Evolutionary conservation across 2,329 filamentous ascomycete genomes (phyloP).

Genomic region (Fusarium sp.): DNA sequence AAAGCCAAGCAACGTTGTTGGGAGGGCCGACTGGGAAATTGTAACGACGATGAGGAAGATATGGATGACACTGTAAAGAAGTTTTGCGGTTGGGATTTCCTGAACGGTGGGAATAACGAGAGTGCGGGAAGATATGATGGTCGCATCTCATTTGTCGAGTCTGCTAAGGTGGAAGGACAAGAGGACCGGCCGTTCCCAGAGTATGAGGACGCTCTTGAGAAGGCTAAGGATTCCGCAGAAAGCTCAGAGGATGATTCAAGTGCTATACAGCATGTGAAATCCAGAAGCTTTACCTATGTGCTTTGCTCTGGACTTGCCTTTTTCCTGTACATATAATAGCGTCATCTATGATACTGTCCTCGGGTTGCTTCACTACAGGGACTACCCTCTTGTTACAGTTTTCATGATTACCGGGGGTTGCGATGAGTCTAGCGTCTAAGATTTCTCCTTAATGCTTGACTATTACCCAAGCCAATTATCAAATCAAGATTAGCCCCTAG

Average conservation of each 20-base stretch:
- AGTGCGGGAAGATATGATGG: background rate
- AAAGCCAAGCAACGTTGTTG: conserved; percentile 2
- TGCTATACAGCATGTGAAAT: background rate
- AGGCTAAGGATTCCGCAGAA: background rate
- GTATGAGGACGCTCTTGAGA: background rate
- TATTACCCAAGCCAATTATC: too few relatives aligned
- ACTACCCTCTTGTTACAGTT: too few relatives aligned
- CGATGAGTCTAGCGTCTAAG: too few relatives aligned
- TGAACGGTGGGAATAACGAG: background rate
- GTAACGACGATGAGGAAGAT: background rate
- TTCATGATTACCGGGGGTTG: too few relatives aligned
- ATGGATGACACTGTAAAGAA: background rate
- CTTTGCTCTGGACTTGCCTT: background rate
- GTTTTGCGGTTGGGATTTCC: background rate
- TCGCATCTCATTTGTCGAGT: background rate
- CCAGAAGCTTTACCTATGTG: too few relatives aligned
- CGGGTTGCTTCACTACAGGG: too few relatives aligned
- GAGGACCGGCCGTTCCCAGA: background rate
- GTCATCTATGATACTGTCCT: too few relatives aligned
- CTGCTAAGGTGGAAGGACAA: background rate
- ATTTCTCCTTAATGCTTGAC: too few relatives aligned
- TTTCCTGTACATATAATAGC: too few relatives aligned
- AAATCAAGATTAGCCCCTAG: too few relatives aligned
- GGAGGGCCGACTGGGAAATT: background rate
- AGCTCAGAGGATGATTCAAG: background rate